These are phyloP conservation scores for Fusarium veterinarium DNA, from an alignment of 2,329 filamentous ascomycete genomes.

Conservation along the genomic window DNA sequence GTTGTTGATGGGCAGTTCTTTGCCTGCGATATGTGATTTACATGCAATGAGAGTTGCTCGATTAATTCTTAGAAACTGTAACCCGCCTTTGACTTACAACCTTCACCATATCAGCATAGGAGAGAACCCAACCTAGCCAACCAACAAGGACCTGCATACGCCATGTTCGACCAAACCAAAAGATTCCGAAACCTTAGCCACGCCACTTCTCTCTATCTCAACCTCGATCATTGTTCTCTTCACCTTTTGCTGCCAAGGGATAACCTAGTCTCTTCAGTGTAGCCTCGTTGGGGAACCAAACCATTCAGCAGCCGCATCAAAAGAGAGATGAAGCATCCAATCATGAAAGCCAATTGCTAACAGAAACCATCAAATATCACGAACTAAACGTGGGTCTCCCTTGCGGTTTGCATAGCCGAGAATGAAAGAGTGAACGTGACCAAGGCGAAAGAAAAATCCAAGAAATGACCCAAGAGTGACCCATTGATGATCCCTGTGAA, in stretches of 20 bases:
- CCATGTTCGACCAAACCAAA: constrained; percentile 3
- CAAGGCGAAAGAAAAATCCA: constrained; percentile 3
- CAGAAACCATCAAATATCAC: constrained; percentile 6
- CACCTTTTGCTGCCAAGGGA: constrained; percentile 12
- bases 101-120: too few relatives aligned
- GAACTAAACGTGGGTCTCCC: constrained; percentile 11
- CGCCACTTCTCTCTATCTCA: constrained; percentile 4
- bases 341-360: constrained; percentile 39
- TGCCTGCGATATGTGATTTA: constrained; percentile 9
- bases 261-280: neutral
- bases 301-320: constrained; percentile 2
- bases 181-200: constrained; percentile 34
- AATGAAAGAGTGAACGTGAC: constrained; percentile 23
- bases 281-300: constrained; percentile 5
- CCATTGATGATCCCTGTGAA: constrained; percentile 16
- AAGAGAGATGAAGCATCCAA: constrained; percentile 25
- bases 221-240: neutral
- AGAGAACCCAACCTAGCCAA: neutral
- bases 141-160: neutral
- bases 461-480: constrained; percentile 33
- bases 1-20: constrained; percentile 19
- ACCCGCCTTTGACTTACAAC: neutral
- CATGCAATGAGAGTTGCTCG: constrained; percentile 13
- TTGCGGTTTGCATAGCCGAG: constrained; percentile 22
- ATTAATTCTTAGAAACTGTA: neutral